phyloP scores from a whole-genome alignment of 305 asterid genomes.

The Fraxinus angustifolia region DNA sequence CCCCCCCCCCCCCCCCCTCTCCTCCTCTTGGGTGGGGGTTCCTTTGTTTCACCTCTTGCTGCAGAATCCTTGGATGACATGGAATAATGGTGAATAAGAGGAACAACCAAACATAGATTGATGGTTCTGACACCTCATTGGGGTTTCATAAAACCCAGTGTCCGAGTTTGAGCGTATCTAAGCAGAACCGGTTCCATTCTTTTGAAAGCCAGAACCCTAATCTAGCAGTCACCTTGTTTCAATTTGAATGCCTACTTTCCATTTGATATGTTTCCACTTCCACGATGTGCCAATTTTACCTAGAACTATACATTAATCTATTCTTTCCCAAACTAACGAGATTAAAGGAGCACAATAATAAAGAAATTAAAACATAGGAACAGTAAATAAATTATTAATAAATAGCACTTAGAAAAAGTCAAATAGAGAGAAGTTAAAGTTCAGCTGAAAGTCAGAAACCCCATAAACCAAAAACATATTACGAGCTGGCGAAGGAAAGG shows the following conservation, averaged over 20 bases:
- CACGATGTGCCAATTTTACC: neutral
- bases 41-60: neutral
- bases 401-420: neutral
- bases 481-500: conserved; percentile 16
- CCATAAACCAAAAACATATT: conserved; percentile 7
- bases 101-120: neutral
- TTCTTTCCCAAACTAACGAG: conserved; percentile 4
- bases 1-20: neutral
- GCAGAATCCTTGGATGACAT: no score
- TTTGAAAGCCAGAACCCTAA: neutral
- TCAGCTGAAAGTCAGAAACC: conserved; percentile 9
- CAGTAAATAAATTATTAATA: neutral
- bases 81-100: no score
- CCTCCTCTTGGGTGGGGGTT: neutral
- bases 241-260: neutral
- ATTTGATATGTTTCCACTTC: conserved; percentile 6
- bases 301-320: neutral
- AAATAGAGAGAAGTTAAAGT: conserved; percentile 3
- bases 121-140: neutral
- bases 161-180: neutral
- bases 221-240: conserved; percentile 9
- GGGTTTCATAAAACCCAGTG: neutral
- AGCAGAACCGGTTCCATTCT: neutral
- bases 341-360: neutral
- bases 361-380: neutral